Conservation (phyloP, 768 basidiomycete species). For the Exsudoporus frostii region DNA sequence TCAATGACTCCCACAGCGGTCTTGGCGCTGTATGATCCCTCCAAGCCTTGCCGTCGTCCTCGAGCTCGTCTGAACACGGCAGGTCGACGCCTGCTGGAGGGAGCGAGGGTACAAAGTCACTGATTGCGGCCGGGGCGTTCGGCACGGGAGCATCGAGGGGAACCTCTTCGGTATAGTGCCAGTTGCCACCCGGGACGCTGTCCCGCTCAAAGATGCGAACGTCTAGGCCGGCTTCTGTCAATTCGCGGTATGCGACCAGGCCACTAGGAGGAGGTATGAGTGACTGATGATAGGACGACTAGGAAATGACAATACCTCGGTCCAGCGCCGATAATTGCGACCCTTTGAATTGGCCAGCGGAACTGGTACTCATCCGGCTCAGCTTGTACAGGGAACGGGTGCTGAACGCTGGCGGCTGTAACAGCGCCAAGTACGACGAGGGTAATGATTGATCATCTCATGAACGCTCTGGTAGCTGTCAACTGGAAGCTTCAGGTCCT, state of each 20-base stretch:
- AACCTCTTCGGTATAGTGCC: conserved; percentile 16
- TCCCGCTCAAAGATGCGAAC: conserved; percentile 18
- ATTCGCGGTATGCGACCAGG: conserved; percentile 9
- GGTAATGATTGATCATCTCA: neutral
- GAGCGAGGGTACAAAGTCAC: conserved; percentile 12
- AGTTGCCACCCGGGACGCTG: conserved; percentile 8
- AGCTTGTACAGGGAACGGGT: neutral
- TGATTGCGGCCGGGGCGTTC: neutral
- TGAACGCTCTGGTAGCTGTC: neutral
- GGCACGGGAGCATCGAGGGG: conserved; percentile 11
- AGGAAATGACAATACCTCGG: conserved; percentile 2
- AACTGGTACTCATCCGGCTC: conserved; percentile 7
- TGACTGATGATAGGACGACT: neutral
- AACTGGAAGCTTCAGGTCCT: too few species aligned
- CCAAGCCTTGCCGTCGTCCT: conserved; percentile 2
- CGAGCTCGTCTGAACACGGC: conserved; percentile 9
- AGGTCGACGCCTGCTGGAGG: conserved; percentile 2
- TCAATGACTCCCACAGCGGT: conserved; percentile 16
- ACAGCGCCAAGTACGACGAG: neutral
- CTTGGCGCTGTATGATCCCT: conserved; percentile 11
- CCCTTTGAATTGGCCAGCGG: conserved; percentile 11
- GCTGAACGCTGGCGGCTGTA: neutral
- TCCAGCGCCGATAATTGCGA: conserved; percentile 18
- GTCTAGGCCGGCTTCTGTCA: conserved; percentile 15
- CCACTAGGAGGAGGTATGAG: conserved; percentile 2